These are phyloP conservation scores for Tarenaya hassleriana DNA, from an alignment of 345 rosid genomes.

Conservation along the genomic window DNA sequence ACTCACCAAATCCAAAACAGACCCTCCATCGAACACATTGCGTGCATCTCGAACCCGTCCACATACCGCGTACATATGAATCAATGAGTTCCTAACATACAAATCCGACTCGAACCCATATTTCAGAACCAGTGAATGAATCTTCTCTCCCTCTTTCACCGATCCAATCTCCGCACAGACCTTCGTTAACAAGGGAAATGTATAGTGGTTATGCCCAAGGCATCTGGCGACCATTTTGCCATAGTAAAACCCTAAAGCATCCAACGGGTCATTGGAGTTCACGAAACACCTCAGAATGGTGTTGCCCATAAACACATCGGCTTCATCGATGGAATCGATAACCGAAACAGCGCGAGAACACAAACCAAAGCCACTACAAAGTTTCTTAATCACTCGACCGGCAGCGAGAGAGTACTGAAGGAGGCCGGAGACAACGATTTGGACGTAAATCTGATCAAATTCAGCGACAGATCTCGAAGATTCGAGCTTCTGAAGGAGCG, in stretches of 20 bases:
- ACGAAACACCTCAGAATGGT: constrained; percentile 40
- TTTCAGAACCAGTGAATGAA: constrained; percentile 29
- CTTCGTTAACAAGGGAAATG: constrained; percentile 50
- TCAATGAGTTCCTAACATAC: constrained; percentile 40
- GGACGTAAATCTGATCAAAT: constrained; percentile 42
- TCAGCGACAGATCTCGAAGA: constrained; percentile 31
- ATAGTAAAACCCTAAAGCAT: constrained; percentile 47
- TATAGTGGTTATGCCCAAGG: constrained; percentile 43
- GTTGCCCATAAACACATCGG: constrained; percentile 59
- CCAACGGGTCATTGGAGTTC: constrained; percentile 27
- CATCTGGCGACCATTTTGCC: constrained; percentile 44
- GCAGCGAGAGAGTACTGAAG: constrained; percentile 45
- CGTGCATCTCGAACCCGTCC: constrained; percentile 31
- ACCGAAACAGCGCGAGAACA: constrained; percentile 38
- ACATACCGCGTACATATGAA: constrained; percentile 39
- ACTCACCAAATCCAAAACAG: constrained; percentile 39
- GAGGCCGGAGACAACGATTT: constrained; percentile 36
- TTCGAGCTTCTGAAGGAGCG: constrained; percentile 34
- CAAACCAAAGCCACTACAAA: constrained; percentile 35
- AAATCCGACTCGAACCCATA: constrained; percentile 38
- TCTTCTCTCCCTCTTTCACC: constrained; percentile 36
- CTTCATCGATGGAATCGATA: constrained; percentile 36
- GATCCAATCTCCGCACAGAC: constrained; percentile 42
- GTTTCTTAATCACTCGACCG: constrained; percentile 47
- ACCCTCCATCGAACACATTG: constrained; percentile 39